Percentiles rank a stretch among this genome's conserved stretches.
Conservation (phyloP, 495 filamentous ascomycete species). For the Letharia lupina region DNA sequence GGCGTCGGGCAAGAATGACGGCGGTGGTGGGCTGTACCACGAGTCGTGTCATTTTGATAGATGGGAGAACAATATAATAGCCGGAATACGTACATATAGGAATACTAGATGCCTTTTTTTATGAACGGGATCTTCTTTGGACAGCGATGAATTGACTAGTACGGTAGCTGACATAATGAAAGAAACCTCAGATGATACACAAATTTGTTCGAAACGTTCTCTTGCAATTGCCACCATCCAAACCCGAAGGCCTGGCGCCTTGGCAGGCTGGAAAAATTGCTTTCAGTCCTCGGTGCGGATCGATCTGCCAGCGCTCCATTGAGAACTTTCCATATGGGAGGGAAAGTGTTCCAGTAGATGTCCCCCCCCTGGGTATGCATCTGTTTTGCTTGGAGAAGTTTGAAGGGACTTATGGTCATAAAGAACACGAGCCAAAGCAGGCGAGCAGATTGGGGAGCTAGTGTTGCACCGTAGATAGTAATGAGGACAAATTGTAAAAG, state of each 20-base stretch:
- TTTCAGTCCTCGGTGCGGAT: constrained; percentile 53
- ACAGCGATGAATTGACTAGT: not conserved
- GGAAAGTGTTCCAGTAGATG: constrained; percentile 51
- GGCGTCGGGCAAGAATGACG: not conserved
- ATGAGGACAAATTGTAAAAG: not conserved
- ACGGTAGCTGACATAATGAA: not conserved
- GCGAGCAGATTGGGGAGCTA: not conserved
- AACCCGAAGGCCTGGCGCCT: constrained; percentile 36
- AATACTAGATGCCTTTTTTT: not conserved
- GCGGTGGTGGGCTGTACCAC: not conserved
- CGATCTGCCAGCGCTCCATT: constrained; percentile 74
- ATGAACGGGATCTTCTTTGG: not conserved
- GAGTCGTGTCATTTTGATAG: not conserved
- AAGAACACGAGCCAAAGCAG: not conserved
- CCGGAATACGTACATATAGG: not conserved
- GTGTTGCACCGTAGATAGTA: not conserved
- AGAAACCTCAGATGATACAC: not conserved
- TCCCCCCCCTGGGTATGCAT: constrained; percentile 53
- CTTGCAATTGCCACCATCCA: constrained; percentile 58
- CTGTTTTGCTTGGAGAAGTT: not conserved
- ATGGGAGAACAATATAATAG: not conserved
- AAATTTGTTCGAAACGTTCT: constrained; percentile 58
- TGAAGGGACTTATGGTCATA: not conserved
- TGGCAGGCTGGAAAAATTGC: constrained; percentile 47
- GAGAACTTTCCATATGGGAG: constrained; percentile 44